Conservation (phyloP, 108 stramenopile genomes). For the Stephanodiscus minutulus region DNA sequence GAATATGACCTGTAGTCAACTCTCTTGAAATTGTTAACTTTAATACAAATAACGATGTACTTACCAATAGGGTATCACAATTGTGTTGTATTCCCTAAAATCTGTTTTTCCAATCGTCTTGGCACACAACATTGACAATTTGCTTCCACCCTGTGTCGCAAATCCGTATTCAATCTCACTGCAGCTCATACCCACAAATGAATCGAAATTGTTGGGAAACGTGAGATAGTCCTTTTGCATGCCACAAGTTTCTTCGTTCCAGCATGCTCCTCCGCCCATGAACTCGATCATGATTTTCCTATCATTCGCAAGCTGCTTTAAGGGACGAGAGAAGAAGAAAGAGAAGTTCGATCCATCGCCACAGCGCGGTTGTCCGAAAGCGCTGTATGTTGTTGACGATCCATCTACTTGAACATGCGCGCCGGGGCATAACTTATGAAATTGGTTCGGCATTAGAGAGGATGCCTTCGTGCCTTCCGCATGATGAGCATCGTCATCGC, state of each 20-base stretch:
- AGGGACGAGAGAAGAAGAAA: constrained; percentile 50
- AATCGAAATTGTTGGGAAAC: constrained; percentile 37
- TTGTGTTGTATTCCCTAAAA: constrained; percentile 56
- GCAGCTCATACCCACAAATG: constrained; percentile 43
- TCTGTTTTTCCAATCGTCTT: constrained; percentile 30
- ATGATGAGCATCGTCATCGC: constrained; percentile 23
- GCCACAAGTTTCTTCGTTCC: constrained; percentile 53
- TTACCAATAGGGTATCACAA: constrained; percentile 55
- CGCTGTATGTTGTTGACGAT: constrained; percentile 8
- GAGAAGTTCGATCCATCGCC: constrained; percentile 61
- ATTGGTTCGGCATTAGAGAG: constrained; percentile 32
- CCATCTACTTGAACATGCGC: not conserved
- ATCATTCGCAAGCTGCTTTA: constrained; percentile 26
- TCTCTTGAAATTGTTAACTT: not conserved
- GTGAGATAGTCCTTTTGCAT: constrained; percentile 34
- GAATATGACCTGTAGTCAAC: not conserved
- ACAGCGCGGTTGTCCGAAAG: constrained; percentile 51
- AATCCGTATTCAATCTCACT: constrained; percentile 42
- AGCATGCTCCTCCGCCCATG: constrained; percentile 64
- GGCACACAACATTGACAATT: constrained; percentile 49
- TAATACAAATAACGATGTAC: not conserved
- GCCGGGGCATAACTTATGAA: constrained; percentile 52
- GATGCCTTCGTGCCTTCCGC: constrained; percentile 30
- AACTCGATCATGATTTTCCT: constrained; percentile 59
- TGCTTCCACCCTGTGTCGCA: constrained; percentile 1